phyloP scores from a whole-genome alignment of 768 basidiomycete genomes.

The Serpula lacrymans region DNA sequence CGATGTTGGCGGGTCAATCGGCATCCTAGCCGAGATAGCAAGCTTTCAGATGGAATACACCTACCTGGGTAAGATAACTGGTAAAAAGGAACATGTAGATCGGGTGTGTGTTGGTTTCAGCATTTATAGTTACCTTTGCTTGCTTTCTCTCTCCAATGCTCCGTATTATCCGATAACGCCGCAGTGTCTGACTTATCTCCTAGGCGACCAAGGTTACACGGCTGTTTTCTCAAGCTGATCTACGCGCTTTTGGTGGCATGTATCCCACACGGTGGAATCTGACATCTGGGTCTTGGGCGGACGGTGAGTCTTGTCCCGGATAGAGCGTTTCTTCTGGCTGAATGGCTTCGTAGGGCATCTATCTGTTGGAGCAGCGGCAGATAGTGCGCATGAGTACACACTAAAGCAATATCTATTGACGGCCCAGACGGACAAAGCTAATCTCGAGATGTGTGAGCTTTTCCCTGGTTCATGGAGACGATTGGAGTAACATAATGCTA shows the following conservation, averaged over 20 bases:
- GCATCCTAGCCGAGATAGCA: conserved; percentile 73
- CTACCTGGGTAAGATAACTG: conserved; percentile 77
- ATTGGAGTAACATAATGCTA: conserved; percentile 2
- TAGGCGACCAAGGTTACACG: conserved; percentile 51
- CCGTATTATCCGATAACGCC: neutral
- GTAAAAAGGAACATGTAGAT: conserved; percentile 58
- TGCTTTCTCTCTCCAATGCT: neutral
- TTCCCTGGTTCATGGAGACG: neutral
- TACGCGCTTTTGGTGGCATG: conserved; percentile 54
- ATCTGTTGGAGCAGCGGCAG: conserved; percentile 64
- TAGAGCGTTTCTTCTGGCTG: neutral
- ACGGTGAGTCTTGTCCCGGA: conserved; percentile 36
- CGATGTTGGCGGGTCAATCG: conserved; percentile 29
- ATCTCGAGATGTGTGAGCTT: conserved; percentile 63
- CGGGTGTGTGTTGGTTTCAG: conserved; percentile 37
- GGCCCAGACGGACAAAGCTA: conserved; percentile 54
- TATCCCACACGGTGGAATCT: conserved; percentile 59
- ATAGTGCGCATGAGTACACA: conserved; percentile 77
- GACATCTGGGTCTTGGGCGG: conserved; percentile 39
- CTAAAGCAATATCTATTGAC: conserved; percentile 72
- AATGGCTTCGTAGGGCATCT: conserved; percentile 33
- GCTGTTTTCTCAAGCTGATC: conserved; percentile 44
- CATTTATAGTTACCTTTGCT: neutral
- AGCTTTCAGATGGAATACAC: conserved; percentile 82
- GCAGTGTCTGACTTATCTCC: neutral